Conservation (phyloP, 1,284 basidiomycete genomes). For the Cerioporus squamosus region DNA sequence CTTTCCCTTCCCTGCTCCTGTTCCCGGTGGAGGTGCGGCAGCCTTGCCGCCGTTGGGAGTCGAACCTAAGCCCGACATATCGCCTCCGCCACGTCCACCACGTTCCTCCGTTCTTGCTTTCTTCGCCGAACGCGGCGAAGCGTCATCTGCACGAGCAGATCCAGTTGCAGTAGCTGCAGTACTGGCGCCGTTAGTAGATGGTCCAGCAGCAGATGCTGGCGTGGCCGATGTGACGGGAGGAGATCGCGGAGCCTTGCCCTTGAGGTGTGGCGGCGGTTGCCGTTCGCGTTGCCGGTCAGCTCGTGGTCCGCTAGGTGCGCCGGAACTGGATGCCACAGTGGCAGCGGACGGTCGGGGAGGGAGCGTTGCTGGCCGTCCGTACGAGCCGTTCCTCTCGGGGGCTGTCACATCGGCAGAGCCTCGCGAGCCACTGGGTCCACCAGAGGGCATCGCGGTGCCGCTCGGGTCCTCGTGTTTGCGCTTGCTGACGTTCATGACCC, state of each 20-base stretch:
- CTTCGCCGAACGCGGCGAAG: constrained; percentile 37
- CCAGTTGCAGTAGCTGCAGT: not conserved
- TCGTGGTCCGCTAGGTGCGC: constrained; percentile 6
- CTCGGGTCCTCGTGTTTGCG: constrained; percentile 22
- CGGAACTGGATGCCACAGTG: constrained; percentile 6
- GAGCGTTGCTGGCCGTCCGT: constrained; percentile 6
- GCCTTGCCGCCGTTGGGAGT: not conserved
- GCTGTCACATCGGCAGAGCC: not conserved
- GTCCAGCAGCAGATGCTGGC: not conserved
- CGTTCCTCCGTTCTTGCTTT: constrained; percentile 32
- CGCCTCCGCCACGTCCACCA: not conserved
- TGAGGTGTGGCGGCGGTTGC: constrained; percentile 12
- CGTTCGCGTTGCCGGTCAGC: constrained; percentile 12
- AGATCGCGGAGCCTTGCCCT: constrained; percentile 1
- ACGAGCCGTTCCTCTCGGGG: not conserved
- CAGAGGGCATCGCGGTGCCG: constrained; percentile 6
- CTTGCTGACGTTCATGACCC: constrained; percentile 34
- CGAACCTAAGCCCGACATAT: not conserved
- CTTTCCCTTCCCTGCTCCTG: not conserved
- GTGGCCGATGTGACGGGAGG: not conserved
- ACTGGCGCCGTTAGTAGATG: not conserved
- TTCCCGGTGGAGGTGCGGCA: not conserved
- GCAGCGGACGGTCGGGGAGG: constrained; percentile 14
- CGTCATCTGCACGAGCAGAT: constrained; percentile 13
- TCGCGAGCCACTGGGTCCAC: not conserved